A percentile compares a stretch with the other conserved stretches of the same genome.
These are phyloP conservation scores for Dentipellis sp. DNA, from an alignment of 768 basidiomycete genomes.

Conservation along the genomic window DNA sequence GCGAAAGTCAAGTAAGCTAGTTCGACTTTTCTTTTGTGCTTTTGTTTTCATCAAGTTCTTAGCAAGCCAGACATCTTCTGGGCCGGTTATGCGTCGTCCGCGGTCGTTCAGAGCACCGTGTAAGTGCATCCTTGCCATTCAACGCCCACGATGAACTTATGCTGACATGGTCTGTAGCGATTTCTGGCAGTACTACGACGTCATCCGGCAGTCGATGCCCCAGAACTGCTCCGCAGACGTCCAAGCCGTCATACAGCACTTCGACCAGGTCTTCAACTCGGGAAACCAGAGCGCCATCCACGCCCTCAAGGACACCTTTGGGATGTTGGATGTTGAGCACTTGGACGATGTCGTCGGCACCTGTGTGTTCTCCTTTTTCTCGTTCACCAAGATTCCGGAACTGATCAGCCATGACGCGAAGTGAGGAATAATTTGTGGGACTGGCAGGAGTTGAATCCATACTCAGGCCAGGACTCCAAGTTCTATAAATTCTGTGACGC, in stretches of 20 bases:
- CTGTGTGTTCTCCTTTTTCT: conserved; percentile 22
- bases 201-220: conserved; percentile 59
- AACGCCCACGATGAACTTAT: background rate
- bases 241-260: conserved; percentile 48
- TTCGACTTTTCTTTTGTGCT: background rate
- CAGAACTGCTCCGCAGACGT: conserved; percentile 68
- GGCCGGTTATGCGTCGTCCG: conserved; percentile 61
- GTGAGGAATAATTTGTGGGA: conserved; percentile 47
- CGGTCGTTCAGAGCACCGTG: conserved; percentile 55
- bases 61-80: conserved; percentile 54
- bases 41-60: background rate
- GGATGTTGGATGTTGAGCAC: conserved; percentile 46
- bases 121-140: conserved; percentile 9
- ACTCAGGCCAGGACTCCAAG: conserved; percentile 27
- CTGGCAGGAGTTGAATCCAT: conserved; percentile 56
- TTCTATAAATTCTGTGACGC: conserved; percentile 64
- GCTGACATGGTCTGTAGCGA: conserved; percentile 25
- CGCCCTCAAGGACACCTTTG: conserved; percentile 49
- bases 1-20: conserved; percentile 8
- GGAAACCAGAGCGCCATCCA: conserved; percentile 39
- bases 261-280: conserved; percentile 47
- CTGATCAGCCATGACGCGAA: conserved; percentile 3
- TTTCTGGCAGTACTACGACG: conserved; percentile 69
- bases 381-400: background rate
- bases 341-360: conserved; percentile 60